Percentiles rank a stretch among this genome's conserved stretches.
Evolutionary conservation across 2,329 filamentous ascomycete species (phyloP).

Genomic region (Colletotrichum sidae): DNA sequence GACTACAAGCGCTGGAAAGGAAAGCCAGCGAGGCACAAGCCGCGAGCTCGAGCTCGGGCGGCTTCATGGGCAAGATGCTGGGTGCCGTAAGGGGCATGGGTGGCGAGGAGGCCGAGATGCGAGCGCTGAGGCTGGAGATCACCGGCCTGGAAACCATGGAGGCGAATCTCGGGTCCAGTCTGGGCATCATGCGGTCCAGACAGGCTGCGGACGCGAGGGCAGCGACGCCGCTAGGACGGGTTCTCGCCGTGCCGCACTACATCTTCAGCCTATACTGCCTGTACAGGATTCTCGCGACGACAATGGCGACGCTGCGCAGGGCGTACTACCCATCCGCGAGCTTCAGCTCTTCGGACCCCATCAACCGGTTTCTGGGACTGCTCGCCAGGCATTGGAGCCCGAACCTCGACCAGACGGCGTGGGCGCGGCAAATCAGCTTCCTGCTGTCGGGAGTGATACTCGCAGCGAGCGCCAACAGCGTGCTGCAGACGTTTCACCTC

Average conservation of each 20-base stretch:
- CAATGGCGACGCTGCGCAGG: slow-evolving; percentile 74
- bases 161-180: slow-evolving; percentile 73
- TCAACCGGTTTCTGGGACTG: slow-evolving; percentile 84
- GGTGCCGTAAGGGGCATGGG: slow-evolving; percentile 76
- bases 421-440: slow-evolving; percentile 88
- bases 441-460: slow-evolving; percentile 86
- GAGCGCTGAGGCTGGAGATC: slow-evolving; percentile 78
- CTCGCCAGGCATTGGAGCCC: slow-evolving; percentile 88
- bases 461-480: slow-evolving; percentile 82
- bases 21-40: slow-evolving; percentile 58
- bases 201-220: slow-evolving; percentile 74
- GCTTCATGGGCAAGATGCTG: slow-evolving; percentile 80
- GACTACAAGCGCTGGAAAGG: slow-evolving; percentile 76
- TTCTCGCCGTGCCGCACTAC: slow-evolving; percentile 72
- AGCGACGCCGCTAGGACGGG: slow-evolving; percentile 73
- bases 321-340: slow-evolving; percentile 54
- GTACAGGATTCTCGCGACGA: slow-evolving; percentile 82
- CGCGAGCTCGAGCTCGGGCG: slow-evolving; percentile 55
- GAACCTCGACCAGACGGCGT: slow-evolving; percentile 82
- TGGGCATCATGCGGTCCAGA: slow-evolving; percentile 72
- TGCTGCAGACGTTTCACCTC: slow-evolving; percentile 86
- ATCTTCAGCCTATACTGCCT: slow-evolving; percentile 85
- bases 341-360: slow-evolving; percentile 81
- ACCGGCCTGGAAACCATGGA: slow-evolving; percentile 85
- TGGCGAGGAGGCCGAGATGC: slow-evolving; percentile 68